Conservation (phyloP, 192 early-diverging fungal genomes). For the Backusella parvicylindrica region DNA sequence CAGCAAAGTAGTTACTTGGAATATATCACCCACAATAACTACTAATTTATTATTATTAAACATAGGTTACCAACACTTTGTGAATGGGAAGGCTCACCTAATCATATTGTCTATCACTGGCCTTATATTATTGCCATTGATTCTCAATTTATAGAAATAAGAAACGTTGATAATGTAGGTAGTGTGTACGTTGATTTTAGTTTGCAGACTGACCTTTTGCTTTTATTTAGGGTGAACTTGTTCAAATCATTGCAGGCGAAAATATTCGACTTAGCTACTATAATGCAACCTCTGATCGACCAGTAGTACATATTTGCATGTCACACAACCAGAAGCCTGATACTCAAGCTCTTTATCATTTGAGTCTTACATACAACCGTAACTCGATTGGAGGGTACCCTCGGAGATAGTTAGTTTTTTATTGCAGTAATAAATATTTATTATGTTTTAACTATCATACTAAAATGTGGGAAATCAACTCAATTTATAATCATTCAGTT, state of each 20-base stretch:
- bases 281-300: constrained; percentile 6
- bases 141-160: constrained; percentile 85
- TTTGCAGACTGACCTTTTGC: not conserved
- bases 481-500: too few species aligned
- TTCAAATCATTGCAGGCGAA: constrained; percentile 54
- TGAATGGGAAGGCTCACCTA: constrained; percentile 36
- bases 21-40: not conserved
- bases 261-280: constrained; percentile 49
- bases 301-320: constrained; percentile 31
- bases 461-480: too few species aligned
- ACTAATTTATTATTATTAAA: not conserved
- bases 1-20: not conserved
- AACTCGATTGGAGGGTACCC: constrained; percentile 4
- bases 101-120: constrained; percentile 51
- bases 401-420: not conserved
- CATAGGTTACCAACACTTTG: constrained; percentile 23
- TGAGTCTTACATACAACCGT: not conserved
- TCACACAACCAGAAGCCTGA: constrained; percentile 24
- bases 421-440: not conserved
- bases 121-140: constrained; percentile 93
- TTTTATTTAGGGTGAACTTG: constrained; percentile 44
- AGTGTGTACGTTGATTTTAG: not conserved
- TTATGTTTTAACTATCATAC: too few species aligned
- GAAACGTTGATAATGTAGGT: constrained; percentile 65
- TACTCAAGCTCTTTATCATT: constrained; percentile 18